Conservation (phyloP, 164 flowering plant species). For the Nymphaea colorata region DNA sequence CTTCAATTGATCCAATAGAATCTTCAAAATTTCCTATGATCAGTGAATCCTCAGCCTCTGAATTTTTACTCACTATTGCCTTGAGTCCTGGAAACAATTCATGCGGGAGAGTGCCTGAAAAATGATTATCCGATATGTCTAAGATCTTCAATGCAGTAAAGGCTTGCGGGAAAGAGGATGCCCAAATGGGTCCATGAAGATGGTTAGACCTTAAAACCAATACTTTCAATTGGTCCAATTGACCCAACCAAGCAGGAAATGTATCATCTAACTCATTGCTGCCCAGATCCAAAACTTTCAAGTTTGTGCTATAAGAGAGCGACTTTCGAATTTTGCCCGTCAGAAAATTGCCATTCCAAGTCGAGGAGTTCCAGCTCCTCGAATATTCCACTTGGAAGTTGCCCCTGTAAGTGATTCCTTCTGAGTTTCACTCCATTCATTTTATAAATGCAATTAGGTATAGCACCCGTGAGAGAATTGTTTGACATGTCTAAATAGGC, state of each 20-base stretch:
- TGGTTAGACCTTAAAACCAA: slow-evolving; percentile 43
- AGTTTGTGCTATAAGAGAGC: neutral
- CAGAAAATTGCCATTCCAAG: neutral
- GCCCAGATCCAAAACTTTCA: slow-evolving; percentile 1
- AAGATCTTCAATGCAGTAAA: slow-evolving; percentile 40
- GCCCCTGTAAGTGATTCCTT: no score
- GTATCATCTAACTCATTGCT: neutral
- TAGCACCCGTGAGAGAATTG: neutral
- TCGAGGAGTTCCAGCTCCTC: neutral
- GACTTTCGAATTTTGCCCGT: neutral
- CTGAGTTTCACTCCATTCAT: no score
- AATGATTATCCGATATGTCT: slow-evolving; percentile 36
- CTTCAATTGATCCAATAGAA: neutral
- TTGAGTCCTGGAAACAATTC: neutral
- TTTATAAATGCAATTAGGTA: neutral
- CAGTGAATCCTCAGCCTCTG: no score
- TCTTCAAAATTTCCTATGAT: neutral
- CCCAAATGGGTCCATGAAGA: slow-evolving; percentile 25
- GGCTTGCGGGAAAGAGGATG: neutral
- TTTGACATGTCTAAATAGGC: neutral
- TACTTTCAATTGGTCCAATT: slow-evolving; percentile 25
- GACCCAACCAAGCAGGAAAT: neutral
- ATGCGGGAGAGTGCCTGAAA: slow-evolving; percentile 23
- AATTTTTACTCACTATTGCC: neutral
- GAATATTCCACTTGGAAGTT: neutral